Evolutionary conservation across 192 early-diverging fungal species (phyloP).

Genomic region (Podila epigama): DNA sequence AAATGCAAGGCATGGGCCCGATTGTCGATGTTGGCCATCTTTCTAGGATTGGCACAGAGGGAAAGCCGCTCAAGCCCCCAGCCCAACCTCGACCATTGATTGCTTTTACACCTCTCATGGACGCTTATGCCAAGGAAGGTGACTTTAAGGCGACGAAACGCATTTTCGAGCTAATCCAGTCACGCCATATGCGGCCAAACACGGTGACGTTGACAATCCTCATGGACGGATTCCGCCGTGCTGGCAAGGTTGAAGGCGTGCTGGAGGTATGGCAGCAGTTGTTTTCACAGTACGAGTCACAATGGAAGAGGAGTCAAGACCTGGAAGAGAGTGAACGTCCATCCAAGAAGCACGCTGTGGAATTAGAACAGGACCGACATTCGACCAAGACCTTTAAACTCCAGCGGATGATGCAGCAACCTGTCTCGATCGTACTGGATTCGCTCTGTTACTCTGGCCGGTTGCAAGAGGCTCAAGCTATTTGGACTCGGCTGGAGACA

Average conservation of each 20-base stretch:
- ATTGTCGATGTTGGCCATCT: constrained; percentile 22
- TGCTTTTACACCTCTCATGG: constrained; percentile 55
- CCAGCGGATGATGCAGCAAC: constrained; percentile 25
- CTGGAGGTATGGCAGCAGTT: constrained; percentile 55
- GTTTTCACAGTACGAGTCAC: constrained; percentile 5
- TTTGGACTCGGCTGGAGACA: constrained; percentile 50
- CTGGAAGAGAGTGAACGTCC: background rate
- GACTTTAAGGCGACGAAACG: constrained; percentile 26
- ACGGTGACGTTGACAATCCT: constrained; percentile 49
- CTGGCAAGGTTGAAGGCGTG: constrained; percentile 52
- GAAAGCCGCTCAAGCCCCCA: constrained; percentile 27
- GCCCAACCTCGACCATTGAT: constrained; percentile 21
- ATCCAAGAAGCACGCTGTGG: background rate
- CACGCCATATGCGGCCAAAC: constrained; percentile 42
- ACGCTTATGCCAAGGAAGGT: constrained; percentile 47
- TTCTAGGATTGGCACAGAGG: constrained; percentile 22
- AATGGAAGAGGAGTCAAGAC: constrained; percentile 1
- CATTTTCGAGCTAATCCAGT: constrained; percentile 53
- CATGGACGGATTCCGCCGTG: constrained; percentile 55
- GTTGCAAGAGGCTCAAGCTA: constrained; percentile 29
- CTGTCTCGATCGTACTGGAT: constrained; percentile 58
- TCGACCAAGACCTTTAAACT: constrained; percentile 17
- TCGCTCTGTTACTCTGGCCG: constrained; percentile 38
- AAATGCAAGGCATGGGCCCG: background rate
- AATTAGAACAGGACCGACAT: constrained; percentile 16